Evolutionary conservation across 2,329 filamentous ascomycete species (phyloP).

Genomic region (Monosporascus ibericus): DNA sequence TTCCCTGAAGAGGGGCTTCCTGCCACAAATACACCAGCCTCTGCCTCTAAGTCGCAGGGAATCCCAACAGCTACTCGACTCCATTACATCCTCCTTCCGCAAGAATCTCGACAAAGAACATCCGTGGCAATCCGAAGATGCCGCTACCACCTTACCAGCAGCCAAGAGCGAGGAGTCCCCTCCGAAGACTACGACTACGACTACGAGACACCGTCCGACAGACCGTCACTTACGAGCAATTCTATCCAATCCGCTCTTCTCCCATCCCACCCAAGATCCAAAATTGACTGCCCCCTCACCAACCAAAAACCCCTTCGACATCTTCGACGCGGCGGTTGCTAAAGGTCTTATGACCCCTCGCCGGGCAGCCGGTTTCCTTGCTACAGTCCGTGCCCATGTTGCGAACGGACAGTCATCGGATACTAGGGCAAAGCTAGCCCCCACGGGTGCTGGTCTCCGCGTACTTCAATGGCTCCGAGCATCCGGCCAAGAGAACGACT

Average conservation of each 20-base stretch:
- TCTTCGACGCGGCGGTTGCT: constrained; percentile 51
- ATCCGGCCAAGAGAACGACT: constrained; percentile 39
- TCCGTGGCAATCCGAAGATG: constrained; percentile 34
- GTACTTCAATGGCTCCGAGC: constrained; percentile 50
- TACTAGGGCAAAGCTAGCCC: constrained; percentile 28
- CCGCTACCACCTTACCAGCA: constrained; percentile 6
- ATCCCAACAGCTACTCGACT: constrained; percentile 48
- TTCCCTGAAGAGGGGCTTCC: constrained; percentile 32
- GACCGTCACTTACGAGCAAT: constrained; percentile 51
- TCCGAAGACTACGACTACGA: constrained; percentile 4
- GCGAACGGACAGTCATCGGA: constrained; percentile 26
- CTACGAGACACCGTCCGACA: constrained; percentile 28
- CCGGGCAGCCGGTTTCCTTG: constrained; percentile 48
- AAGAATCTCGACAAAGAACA: constrained; percentile 53
- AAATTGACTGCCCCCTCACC: constrained; percentile 8
- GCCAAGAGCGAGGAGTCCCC: constrained; percentile 5
- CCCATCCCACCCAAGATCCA: constrained; percentile 16
- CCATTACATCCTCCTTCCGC: constrained; percentile 51
- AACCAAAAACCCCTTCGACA: constrained; percentile 42
- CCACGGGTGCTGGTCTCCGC: constrained; percentile 39
- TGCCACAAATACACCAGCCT: constrained; percentile 45
- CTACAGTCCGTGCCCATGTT: constrained; percentile 39
- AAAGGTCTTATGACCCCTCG: constrained; percentile 50
- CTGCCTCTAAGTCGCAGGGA: constrained; percentile 43
- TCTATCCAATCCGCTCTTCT: constrained; percentile 52